These are phyloP conservation scores for Suhomyces sp. DNA, from an alignment of 805 yeast species.

Conservation along the genomic window DNA sequence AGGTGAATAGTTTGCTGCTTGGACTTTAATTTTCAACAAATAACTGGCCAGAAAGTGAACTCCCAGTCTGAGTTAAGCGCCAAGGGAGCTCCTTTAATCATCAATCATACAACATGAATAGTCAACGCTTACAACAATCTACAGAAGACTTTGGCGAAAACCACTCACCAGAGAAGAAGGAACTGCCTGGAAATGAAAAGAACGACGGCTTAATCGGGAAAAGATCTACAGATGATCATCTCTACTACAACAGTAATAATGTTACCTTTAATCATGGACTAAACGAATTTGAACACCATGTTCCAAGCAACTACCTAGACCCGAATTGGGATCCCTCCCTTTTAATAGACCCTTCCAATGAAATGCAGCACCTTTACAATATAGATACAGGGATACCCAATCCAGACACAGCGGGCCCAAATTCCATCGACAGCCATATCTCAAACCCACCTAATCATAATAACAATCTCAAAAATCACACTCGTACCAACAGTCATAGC, in stretches of 20 bases:
- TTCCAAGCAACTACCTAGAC: slow-evolving; percentile 17
- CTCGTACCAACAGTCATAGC: background rate
- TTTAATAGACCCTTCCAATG: slow-evolving; percentile 30
- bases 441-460: background rate
- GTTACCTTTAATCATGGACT: background rate
- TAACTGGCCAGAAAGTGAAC: background rate
- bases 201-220: background rate
- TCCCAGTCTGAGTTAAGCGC: background rate
- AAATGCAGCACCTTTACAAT: slow-evolving; percentile 25
- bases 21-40: background rate
- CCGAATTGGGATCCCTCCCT: slow-evolving; percentile 34
- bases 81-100: background rate
- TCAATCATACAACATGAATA: background rate
- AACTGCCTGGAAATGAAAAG: background rate
- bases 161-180: background rate
- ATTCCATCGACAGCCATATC: slow-evolving; percentile 10
- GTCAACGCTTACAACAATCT: background rate
- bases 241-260: background rate
- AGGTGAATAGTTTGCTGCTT: background rate
- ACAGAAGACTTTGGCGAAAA: background rate
- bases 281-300: slow-evolving; percentile 5
- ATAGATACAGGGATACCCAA: slow-evolving; percentile 19
- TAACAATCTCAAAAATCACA: background rate
- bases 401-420: background rate
- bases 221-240: background rate